phyloP scores from a whole-genome alignment of 106 monocot genomes.

The Phalaenopsis aphrodite region DNA sequence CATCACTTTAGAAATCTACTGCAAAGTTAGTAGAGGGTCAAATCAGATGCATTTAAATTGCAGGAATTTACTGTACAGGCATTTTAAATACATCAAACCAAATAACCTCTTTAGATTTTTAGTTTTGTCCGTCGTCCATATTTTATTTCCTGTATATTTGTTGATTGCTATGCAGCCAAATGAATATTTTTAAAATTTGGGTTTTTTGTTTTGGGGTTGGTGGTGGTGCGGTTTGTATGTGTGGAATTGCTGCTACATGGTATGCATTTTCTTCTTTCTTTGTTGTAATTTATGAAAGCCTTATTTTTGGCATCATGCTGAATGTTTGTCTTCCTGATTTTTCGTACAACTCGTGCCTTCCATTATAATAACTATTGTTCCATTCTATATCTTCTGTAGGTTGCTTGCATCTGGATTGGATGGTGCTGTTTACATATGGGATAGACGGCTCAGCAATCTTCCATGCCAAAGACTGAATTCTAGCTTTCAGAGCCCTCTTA shows the following conservation, averaged over 20 bases:
- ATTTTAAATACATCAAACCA: background rate
- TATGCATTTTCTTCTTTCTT: background rate
- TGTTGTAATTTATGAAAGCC: background rate
- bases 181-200: background rate
- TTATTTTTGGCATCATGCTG: background rate
- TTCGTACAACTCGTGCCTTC: background rate
- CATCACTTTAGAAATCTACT: background rate
- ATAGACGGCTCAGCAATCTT: constrained; percentile 46
- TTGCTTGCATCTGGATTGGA: constrained; percentile 76
- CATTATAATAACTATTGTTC: background rate
- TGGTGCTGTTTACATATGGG: constrained; percentile 76
- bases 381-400: constrained; percentile 25
- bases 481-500: constrained; percentile 47
- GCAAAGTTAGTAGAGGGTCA: background rate
- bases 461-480: constrained; percentile 48
- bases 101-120: background rate
- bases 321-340: background rate
- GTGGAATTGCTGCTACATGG: background rate
- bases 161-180: background rate
- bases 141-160: background rate
- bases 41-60: background rate
- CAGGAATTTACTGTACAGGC: background rate
- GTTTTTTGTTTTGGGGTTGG: too few relatives aligned
- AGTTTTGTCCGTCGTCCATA: background rate
- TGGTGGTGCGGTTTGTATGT: too few relatives aligned